Conservation (phyloP, 305 asterid species). For the Fraxinus baroniana region DNA sequence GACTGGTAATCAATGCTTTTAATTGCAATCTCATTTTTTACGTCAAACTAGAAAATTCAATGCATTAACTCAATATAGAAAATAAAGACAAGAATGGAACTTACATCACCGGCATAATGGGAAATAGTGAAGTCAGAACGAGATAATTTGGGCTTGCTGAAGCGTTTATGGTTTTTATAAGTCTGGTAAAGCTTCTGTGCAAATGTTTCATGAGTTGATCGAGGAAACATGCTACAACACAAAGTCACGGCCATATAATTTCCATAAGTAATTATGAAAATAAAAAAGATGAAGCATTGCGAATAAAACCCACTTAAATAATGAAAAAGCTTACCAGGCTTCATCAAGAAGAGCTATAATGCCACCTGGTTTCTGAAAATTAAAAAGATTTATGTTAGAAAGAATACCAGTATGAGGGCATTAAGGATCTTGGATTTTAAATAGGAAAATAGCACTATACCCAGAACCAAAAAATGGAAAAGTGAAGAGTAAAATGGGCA, state of each 20-base stretch:
- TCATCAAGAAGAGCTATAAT: slow-evolving; percentile 60
- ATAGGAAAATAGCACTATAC: not conserved
- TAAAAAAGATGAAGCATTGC: slow-evolving; percentile 8
- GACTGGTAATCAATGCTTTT: slow-evolving; percentile 19
- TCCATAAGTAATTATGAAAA: not conserved
- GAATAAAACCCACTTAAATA: not conserved
- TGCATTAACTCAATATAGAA: slow-evolving; percentile 1
- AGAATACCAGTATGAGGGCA: not conserved
- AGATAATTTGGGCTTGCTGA: slow-evolving; percentile 92
- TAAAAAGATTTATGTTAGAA: not conserved
- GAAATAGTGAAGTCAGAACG: slow-evolving; percentile 92
- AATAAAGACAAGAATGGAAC: slow-evolving; percentile 28
- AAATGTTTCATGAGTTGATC: slow-evolving; percentile 95
- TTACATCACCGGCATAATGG: slow-evolving; percentile 99
- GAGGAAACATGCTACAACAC: slow-evolving; percentile 86
- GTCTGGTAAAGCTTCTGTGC: slow-evolving; percentile 93
- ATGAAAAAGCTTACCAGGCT: slow-evolving; percentile 46
- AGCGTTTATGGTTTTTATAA: slow-evolving; percentile 78
- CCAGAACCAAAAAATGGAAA: not conserved
- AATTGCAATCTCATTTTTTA: slow-evolving; percentile 1
- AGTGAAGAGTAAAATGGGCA: not conserved
- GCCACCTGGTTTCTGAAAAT: slow-evolving; percentile 59
- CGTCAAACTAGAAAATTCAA: not conserved
- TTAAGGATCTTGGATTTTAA: not conserved
- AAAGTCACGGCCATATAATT: not conserved